Percentiles rank a stretch among this genome's conserved stretches.
These are phyloP conservation scores for Naganishia liquefaciens DNA, from an alignment of 1,284 basidiomycete species.

Conservation along the genomic window DNA sequence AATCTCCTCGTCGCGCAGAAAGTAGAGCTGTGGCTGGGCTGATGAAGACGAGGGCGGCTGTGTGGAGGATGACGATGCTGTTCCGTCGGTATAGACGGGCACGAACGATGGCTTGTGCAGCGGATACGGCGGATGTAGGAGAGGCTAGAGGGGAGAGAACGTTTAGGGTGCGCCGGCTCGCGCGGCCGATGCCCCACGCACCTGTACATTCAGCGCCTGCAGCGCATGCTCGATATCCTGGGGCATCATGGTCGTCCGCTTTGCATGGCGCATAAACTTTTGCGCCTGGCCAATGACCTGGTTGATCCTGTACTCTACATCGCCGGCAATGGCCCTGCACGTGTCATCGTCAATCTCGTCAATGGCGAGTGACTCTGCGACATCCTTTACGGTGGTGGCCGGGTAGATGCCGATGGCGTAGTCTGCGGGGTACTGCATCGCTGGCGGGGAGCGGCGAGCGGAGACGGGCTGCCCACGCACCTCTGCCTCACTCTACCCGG, in stretches of 20 bases:
- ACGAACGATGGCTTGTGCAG: slow-evolving; percentile 67
- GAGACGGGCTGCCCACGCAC: no score
- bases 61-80: slow-evolving; percentile 56
- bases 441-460: background rate
- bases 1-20: slow-evolving; percentile 94
- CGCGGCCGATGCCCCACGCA: slow-evolving; percentile 37
- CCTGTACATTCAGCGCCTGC: slow-evolving; percentile 89
- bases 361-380: slow-evolving; percentile 84
- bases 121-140: slow-evolving; percentile 50
- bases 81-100: slow-evolving; percentile 41
- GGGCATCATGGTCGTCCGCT: slow-evolving; percentile 80
- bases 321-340: slow-evolving; percentile 82
- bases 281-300: slow-evolving; percentile 77
- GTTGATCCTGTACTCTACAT: slow-evolving; percentile 95
- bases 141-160: slow-evolving; percentile 38
- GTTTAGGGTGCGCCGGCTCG: background rate
- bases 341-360: slow-evolving; percentile 76
- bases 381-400: slow-evolving; percentile 58
- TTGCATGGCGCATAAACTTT: slow-evolving; percentile 93
- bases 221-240: slow-evolving; percentile 92
- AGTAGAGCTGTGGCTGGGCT: slow-evolving; percentile 74
- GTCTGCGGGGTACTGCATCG: slow-evolving; percentile 23
- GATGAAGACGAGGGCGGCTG: slow-evolving; percentile 37
- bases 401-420: slow-evolving; percentile 33
- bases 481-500: no score